Base-by-base conservation (phyloP, 2,329 filamentous ascomycete species). In the Aspergillus clavatus region DNA sequence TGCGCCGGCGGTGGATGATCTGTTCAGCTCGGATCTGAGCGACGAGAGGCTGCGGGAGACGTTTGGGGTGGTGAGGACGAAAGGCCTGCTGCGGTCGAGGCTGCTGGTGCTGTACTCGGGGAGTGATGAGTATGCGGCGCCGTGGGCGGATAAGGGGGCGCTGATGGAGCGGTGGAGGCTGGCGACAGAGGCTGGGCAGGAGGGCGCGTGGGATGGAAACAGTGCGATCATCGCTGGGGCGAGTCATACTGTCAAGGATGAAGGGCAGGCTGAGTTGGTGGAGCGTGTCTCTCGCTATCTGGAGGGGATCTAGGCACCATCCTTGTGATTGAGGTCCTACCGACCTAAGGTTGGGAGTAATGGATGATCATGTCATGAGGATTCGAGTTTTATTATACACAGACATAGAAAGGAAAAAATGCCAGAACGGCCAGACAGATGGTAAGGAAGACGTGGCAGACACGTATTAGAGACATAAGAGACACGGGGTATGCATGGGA, bases 11-110 rank as follows among this genome's bases (percentile, higher is more conserved):
- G 84, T 87, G 47, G 90, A 96, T 62, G 90, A 95, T 62, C 88
- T 86, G 60, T 95, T 95, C 69, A 90, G 86, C n/a, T 83, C 81
- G 2, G 86, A 93, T 60, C 69, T 93, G n/a, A 65, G 72, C 0
- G 76, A 80, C 33, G 72, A 78, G 24, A 72, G 74, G 14, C 70
- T 89, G 5, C 59, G 66, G 19, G 63, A 63, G 11, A 84, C 83
- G n/a, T 95, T 91, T 77, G 78, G 82, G 3, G 70, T 58, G 51
- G 63, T 76, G 28, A 55, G 59, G 1, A 41, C 59, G 16, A 52
- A 59, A 11, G 69, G 68, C 0, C 40, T 73, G 14, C 38, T 74
- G 43, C 62, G 57, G 45, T 59, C 59, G 4, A 70, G 62, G 39
- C 43, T 74, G 44, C 59, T 76, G 53, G 67, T 72, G 11, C 52